phyloP scores from a whole-genome alignment of 257 asterid genomes.

The Misopates orontium region DNA sequence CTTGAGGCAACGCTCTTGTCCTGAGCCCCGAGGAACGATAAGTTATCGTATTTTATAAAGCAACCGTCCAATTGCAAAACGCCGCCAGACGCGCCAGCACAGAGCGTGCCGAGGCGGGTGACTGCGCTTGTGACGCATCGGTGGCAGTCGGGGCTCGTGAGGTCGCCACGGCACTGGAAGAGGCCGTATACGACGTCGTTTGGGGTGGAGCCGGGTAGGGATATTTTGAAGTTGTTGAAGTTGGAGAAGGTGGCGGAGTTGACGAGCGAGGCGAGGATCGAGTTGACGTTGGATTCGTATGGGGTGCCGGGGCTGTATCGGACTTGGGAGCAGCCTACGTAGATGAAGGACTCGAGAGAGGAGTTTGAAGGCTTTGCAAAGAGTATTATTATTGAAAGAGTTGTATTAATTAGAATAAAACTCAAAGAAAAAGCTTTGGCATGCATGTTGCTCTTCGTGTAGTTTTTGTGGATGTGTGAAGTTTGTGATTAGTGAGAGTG shows the following conservation, averaged over 20 bases:
- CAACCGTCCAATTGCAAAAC: constrained; percentile 86
- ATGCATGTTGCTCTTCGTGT: constrained; percentile 34
- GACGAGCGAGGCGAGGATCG: constrained; percentile 58
- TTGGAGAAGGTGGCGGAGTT: constrained; percentile 56
- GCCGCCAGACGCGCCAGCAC: constrained; percentile 66
- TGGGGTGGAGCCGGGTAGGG: constrained; percentile 56
- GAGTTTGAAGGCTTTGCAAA: constrained; percentile 27
- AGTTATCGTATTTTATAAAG: constrained; percentile 61
- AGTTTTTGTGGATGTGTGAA: too few species aligned
- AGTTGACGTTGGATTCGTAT: constrained; percentile 68
- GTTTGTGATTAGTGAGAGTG: too few species aligned
- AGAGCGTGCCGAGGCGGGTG: constrained; percentile 52
- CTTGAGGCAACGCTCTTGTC: constrained; percentile 60
- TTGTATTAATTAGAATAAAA: not conserved
- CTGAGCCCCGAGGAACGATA: constrained; percentile 58
- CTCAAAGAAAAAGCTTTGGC: constrained; percentile 19
- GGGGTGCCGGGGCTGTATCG: constrained; percentile 48
- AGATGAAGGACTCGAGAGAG: constrained; percentile 41
- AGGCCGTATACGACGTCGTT: constrained; percentile 66
- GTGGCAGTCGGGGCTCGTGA: constrained; percentile 49
- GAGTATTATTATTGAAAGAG: constrained; percentile 11
- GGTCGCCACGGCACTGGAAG: constrained; percentile 86
- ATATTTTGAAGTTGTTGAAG: constrained; percentile 72
- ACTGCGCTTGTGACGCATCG: constrained; percentile 56
- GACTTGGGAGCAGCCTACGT: constrained; percentile 70